A percentile compares a stretch with the other conserved stretches of the same genome.
phyloP scores from a whole-genome alignment of 208 protist genomes.

The Leishmania amazonensis region DNA sequence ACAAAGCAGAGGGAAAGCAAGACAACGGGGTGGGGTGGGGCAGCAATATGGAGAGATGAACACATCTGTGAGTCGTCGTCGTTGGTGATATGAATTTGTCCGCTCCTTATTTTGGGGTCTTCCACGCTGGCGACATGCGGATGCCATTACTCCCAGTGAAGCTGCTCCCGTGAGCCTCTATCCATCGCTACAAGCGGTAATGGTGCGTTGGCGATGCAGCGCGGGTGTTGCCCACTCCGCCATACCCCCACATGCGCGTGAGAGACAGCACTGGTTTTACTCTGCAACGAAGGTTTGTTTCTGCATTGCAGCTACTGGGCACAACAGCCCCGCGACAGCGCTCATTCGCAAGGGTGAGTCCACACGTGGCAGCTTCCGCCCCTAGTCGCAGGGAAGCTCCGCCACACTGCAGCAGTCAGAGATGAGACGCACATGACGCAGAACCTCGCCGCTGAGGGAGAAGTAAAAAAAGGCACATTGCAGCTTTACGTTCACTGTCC shows the following conservation, averaged over 20 bases:
- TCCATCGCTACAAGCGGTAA: too few species aligned
- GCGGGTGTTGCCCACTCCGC: background rate
- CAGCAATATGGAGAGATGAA: background rate
- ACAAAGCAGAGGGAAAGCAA: background rate
- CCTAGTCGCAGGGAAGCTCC: conserved; percentile 28
- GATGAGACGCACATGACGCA: conserved; percentile 35
- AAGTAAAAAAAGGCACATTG: conserved; percentile 26
- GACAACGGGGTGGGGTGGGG: background rate
- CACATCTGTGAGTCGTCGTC: background rate
- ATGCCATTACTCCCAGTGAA: background rate
- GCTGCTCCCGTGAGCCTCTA: background rate
- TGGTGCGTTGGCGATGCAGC: too few species aligned
- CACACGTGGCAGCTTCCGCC: background rate
- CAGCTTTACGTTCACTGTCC: conserved; percentile 5
- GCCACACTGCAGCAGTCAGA: conserved; percentile 32
- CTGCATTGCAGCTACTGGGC: background rate
- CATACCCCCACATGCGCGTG: background rate
- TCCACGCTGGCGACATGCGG: background rate
- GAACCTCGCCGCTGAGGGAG: conserved; percentile 6
- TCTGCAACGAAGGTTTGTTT: background rate
- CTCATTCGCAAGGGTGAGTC: background rate
- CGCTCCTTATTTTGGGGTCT: background rate
- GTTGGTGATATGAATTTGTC: background rate
- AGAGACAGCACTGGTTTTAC: background rate
- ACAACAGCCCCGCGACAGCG: too few species aligned